Evolutionary conservation across 2,329 filamentous ascomycete species (phyloP), one percentile per base, ranked within the genome.

Genomic region (Nothomitra cinnamomea): DNA sequence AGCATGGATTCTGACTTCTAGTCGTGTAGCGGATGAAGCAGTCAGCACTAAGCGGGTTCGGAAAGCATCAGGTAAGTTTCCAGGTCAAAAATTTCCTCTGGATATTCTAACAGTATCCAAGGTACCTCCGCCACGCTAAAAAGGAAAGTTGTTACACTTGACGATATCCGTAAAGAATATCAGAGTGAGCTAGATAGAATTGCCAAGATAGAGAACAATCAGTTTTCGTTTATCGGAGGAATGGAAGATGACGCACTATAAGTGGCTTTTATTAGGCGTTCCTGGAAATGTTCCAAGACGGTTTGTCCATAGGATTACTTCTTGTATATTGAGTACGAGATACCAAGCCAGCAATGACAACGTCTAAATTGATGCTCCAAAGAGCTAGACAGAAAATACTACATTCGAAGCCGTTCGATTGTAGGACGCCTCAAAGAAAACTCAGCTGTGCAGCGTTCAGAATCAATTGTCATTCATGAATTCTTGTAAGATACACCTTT

Each of bases 181-280:
- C 86, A 94, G 68, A 79, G 78, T 22, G 88, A 96, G 67, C 70
- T 98, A 62, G 92, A 98, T 68, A 77, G 87, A 57, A 83, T 92
- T 60, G 86, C 84, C 52, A 84, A 86, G 53, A 88, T 95, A 65
- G 82, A 92, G 68, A 85, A 86, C 63, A 88, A 94, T 55, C 81
- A 94, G 64, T 95, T 94, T 72, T 84, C 85, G 15, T 86, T 95
- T 64, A 73, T 69, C 41, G 58, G 58, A 21, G 59, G 59, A 1
- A 65, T 60, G 17, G 70, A 67, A 56, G 69, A 63, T 13, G 45
- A 49, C 28, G 45, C 32, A 49, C 24, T 49, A 49, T 49, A 49
- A 24, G 2, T 15, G 5, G n/a, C 45, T 19, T 32, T 7, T 24
- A 49, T 8, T 17, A 32, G 45, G 45, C 21, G 24, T 49, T 19